Conservation (phyloP, 1,284 basidiomycete genomes). For the Cutaneotrichosporon dermatis region DNA sequence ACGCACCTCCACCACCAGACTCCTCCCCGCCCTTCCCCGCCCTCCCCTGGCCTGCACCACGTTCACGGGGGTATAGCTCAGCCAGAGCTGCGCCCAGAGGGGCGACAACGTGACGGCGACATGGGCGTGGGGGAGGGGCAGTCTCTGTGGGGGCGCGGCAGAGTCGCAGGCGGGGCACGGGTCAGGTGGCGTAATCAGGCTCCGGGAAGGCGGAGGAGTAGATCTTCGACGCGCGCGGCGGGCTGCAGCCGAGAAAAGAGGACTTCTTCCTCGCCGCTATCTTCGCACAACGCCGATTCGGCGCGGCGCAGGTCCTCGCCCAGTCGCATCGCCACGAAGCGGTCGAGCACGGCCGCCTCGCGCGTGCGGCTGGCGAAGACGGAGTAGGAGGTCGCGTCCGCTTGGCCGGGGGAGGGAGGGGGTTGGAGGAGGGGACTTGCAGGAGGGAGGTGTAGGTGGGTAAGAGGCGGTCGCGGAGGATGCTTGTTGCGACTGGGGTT, state of each 20-base stretch:
- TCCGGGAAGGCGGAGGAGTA: slow-evolving; percentile 28
- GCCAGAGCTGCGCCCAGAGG: slow-evolving; percentile 32
- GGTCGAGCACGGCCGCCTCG: slow-evolving; percentile 41
- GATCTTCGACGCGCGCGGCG: slow-evolving; percentile 38
- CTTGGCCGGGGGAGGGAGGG: slow-evolving; percentile 21
- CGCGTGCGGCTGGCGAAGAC: slow-evolving; percentile 33
- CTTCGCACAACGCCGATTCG: slow-evolving; percentile 35
- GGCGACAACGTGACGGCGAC: slow-evolving; percentile 31
- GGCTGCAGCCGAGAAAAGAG: slow-evolving; percentile 37
- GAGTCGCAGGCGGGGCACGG: not conserved
- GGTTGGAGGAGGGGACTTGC: slow-evolving; percentile 26
- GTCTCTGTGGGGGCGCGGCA: not conserved
- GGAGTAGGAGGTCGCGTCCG: slow-evolving; percentile 3
- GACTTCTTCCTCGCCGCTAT: slow-evolving; percentile 28
- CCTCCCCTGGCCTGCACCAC: not conserved
- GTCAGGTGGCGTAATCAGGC: slow-evolving; percentile 15
- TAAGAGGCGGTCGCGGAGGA: slow-evolving; percentile 29
- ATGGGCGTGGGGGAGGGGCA: slow-evolving; percentile 32
- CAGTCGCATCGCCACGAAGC: slow-evolving; percentile 39
- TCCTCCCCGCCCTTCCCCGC: slow-evolving; percentile 16
- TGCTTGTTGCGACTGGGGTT: slow-evolving; percentile 29
- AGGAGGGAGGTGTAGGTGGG: slow-evolving; percentile 23
- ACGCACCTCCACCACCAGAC: slow-evolving; percentile 35
- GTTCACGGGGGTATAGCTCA: slow-evolving; percentile 21
- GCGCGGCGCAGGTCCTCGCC: slow-evolving; percentile 35